phyloP scores from a whole-genome alignment of 768 basidiomycete genomes.

The Phaeotremella fagi region DNA sequence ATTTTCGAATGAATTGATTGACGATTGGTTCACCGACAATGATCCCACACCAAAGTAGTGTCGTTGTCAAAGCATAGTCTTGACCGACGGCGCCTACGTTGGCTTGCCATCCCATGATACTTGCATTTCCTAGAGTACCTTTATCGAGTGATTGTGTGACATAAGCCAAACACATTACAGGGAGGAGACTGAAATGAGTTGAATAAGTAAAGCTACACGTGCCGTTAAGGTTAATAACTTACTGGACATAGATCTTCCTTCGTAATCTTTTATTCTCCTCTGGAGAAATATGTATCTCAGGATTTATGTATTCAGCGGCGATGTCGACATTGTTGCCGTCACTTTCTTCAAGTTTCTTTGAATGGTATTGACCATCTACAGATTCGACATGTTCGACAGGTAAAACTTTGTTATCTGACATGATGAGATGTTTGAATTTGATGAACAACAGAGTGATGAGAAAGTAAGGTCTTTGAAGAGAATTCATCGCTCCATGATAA shows the following conservation, averaged over 20 bases:
- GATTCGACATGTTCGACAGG: neutral
- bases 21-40: constrained; percentile 33
- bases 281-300: constrained; percentile 17
- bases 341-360: constrained; percentile 3
- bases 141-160: constrained; percentile 32
- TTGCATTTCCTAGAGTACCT: constrained; percentile 25
- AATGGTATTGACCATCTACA: neutral
- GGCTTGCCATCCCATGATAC: constrained; percentile 27
- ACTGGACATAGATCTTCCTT: constrained; percentile 20
- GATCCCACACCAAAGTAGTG: constrained; percentile 32
- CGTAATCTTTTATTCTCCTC: constrained; percentile 43
- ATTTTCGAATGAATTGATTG: constrained; percentile 26
- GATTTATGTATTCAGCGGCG: constrained; percentile 24
- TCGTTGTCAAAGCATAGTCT: constrained; percentile 32
- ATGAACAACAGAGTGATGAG: too few species aligned
- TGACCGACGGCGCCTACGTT: constrained; percentile 21
- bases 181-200: constrained; percentile 5
- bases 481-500: too few species aligned
- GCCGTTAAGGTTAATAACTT: too few species aligned
- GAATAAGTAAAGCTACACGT: too few species aligned
- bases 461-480: too few species aligned
- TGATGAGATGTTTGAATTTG: too few species aligned
- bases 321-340: constrained; percentile 14
- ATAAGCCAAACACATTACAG: constrained; percentile 21
- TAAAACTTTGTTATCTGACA: too few species aligned